Percentiles rank a stretch among this genome's conserved stretches.
Evolutionary conservation across 768 basidiomycete species (phyloP).

Genomic region (Lentinula edodes): DNA sequence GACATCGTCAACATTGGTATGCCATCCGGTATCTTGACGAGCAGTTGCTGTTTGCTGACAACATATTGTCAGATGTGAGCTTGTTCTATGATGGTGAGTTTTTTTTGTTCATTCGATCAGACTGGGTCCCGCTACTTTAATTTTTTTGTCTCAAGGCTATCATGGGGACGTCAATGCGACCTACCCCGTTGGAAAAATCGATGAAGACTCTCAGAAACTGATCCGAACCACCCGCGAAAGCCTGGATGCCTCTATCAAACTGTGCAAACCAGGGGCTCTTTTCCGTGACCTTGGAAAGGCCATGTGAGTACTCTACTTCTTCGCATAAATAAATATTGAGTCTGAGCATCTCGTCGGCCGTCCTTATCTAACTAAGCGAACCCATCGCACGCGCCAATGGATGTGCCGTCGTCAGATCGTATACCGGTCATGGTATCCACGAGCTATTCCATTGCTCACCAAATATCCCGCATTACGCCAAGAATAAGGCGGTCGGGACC

Average conservation of each 20-base stretch:
- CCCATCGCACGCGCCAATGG: slow-evolving; percentile 77
- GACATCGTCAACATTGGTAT: slow-evolving; percentile 95
- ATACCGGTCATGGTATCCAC: slow-evolving; percentile 90
- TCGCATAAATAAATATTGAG: background rate
- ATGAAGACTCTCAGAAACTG: slow-evolving; percentile 77
- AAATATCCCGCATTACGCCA: slow-evolving; percentile 92
- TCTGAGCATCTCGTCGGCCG: slow-evolving; percentile 3
- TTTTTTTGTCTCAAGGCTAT: slow-evolving; percentile 46
- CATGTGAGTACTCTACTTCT: slow-evolving; percentile 52
- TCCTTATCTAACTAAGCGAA: slow-evolving; percentile 50
- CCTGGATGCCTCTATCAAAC: slow-evolving; percentile 83
- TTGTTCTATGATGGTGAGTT: slow-evolving; percentile 68
- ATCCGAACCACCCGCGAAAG: slow-evolving; percentile 79
- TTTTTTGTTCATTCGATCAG: background rate
- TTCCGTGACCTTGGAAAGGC: slow-evolving; percentile 84
- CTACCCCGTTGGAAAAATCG: slow-evolving; percentile 83
- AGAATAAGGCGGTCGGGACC: slow-evolving; percentile 86
- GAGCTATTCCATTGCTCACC: slow-evolving; percentile 80
- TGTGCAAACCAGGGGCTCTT: slow-evolving; percentile 90
- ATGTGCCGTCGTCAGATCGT: slow-evolving; percentile 88
- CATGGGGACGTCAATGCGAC: slow-evolving; percentile 93
- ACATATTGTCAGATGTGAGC: slow-evolving; percentile 54
- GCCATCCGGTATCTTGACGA: slow-evolving; percentile 11
- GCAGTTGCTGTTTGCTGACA: slow-evolving; percentile 6
- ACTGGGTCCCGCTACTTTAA: slow-evolving; percentile 6